Evolutionary conservation across 2,329 filamentous ascomycete species (phyloP), one percentile per base, ranked within the genome.

Genomic region (Drechslerella dactyloides): DNA sequence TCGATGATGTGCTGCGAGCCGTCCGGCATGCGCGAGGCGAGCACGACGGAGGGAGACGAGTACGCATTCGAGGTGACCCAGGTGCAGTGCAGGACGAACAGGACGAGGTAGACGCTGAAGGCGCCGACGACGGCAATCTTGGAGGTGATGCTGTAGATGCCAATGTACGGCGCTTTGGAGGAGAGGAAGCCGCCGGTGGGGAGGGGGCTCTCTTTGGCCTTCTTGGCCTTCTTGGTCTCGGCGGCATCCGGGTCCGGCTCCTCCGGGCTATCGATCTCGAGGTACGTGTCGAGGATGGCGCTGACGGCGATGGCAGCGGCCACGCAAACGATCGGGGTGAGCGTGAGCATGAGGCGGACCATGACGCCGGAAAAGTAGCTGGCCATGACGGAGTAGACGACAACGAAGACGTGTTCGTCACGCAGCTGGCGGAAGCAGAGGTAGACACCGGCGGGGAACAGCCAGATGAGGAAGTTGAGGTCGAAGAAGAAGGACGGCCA

Each of bases 401-500:
- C 90, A 76, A 99, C 86, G 78, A 99, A 99, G 73, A 99, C 93
- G 79, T 99, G 94, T 84, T 99, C 93, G 78, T 99, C 96, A 77
- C 87, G 89, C 68, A 99, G 86, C 74, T 89, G 89, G 79, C 92
- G 90, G 88, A 97, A 99, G 84, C 93, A 97, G 82, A 99, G 88
- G 82, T 97, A 99, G 66, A 99, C 92, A 81, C 94, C 94, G 11
- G 94, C 96, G 2, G 94, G 94, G 87, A 99, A 97, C 58, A 99
- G 87, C 94, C 94, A 99, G 82, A 99, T 96, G 78, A 99, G 85
- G 83, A 99, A 88, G 83, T 96, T 97, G 76, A 99, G 85, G 78
- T 99, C 94, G 80, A 99, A 99, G 84, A 99, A 99, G 85, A 97
- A 99, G 15, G 96, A 91, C 1, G 94, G 94, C 94, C 94, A 99